Base-by-base conservation (phyloP, 2,329 filamentous ascomycete genomes). In the Colletotrichum agaves region DNA sequence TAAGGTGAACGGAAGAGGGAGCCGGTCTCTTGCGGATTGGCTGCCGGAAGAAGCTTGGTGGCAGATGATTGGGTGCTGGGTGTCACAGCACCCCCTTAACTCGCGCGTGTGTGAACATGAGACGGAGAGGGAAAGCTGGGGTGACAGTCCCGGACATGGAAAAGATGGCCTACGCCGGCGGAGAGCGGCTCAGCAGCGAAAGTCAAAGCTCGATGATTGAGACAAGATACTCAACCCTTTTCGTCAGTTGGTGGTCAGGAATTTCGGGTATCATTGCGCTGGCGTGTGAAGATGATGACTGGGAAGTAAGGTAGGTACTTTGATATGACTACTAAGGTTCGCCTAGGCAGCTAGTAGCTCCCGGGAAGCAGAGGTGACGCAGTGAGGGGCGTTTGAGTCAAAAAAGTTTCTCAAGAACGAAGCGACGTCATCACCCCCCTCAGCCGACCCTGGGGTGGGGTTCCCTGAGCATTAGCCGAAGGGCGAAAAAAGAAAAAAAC, bases 391-490 rank as follows among this genome's bases (percentile, higher is more conserved):
- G 33, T 55, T 37, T 39, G 33, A n/a, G 62, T 55, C 37, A 47
- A 35, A 44, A 41, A 43, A 46, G 21, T 47, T 53, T 49, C 21
- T 13, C n/a, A 35, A 35, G 50, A 47, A 23, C 19, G 37, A 41
- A 31, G 47, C 61, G 65, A 68, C 65, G 65, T 68, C 65, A 68
- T 68, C 61, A 59, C 53, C 61, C 53, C 61, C 60, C 64, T 67
- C 61, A 46, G 21, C 58, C 35, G 19, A 50, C 17, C n/a, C 44
- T 58, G n/a, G 35, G 57, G 65, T 67, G 65, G 65, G 61, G 65
- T 65, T 7, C 47, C 15, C 44, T 33, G 15, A 27, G 41, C 17
- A 33, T 21, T 8, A 27, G 57, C 44, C 17, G 27, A 56, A 56
- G 19, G 37, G 52, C 46, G 8, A 8, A 43, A 50, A 50, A 27